phyloP scores from a whole-genome alignment of 768 basidiomycete species.

The Phylloporus arenicola region DNA sequence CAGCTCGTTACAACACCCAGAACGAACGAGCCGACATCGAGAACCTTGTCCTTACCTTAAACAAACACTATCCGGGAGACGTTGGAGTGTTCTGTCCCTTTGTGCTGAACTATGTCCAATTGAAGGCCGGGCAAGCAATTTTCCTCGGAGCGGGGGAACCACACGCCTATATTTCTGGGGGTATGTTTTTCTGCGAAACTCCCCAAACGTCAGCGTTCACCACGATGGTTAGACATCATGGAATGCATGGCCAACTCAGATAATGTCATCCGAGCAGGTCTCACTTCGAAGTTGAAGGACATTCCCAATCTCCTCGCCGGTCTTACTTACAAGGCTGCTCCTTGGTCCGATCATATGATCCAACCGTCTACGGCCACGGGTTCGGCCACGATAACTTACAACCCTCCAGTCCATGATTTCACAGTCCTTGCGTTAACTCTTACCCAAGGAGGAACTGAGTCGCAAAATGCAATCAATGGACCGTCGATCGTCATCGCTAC shows the following conservation, averaged over 20 bases:
- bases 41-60: constrained; percentile 57
- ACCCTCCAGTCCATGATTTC: constrained; percentile 94
- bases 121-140: constrained; percentile 83
- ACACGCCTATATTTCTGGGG: constrained; percentile 92
- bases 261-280: constrained; percentile 96
- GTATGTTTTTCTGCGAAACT: constrained; percentile 37
- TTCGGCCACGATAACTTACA: constrained; percentile 55
- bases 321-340: constrained; percentile 77
- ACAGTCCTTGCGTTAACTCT: constrained; percentile 69
- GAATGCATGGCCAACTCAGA: constrained; percentile 99
- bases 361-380: constrained; percentile 46
- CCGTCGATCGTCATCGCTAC: constrained; percentile 84
- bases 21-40: constrained; percentile 43
- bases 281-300: constrained; percentile 95
- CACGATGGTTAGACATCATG: constrained; percentile 68
- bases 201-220: not conserved
- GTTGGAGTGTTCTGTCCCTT: constrained; percentile 92
- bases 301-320: constrained; percentile 83
- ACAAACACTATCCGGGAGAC: constrained; percentile 83
- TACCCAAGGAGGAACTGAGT: constrained; percentile 38
- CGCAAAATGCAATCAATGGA: constrained; percentile 63
- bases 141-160: constrained; percentile 96
- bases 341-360: constrained; percentile 66
- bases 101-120: constrained; percentile 77
- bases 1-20: constrained; percentile 52